Base-by-base conservation (phyloP, 2,329 filamentous ascomycete genomes). In the Cladophialophora bantiana region DNA sequence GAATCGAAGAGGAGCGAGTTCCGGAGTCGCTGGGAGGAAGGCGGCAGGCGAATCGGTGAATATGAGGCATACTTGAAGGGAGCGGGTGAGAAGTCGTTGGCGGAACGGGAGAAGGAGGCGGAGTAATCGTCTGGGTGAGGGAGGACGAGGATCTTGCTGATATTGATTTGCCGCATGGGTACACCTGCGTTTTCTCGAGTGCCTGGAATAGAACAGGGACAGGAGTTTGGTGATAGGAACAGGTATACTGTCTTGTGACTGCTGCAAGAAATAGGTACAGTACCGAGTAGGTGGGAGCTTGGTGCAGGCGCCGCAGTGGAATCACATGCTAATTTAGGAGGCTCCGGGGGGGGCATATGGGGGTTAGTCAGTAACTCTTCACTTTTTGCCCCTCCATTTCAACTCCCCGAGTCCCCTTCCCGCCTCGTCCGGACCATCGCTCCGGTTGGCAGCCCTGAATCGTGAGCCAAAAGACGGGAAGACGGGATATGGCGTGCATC, bases 31-130 rank as follows among this genome's bases (percentile, higher is more conserved):
- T 99, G 95, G 95, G 84, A 89, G 70, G 86, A 87, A 13, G 92
- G 87, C 31, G 95, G 95, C 20, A 91, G 91, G 81, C 82, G 87
- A 68, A 85, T 97, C 71, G 95, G 95, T 34, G 94, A 97, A 81
- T 90, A 87, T 60, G 95, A 99, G 81, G 86, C 89, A 67, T 97
- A 94, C 75, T 83, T 99, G n/a, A 88, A 88, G 70, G 94, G 94
- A n/a, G 88, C 86, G 10, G 73, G 78, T 26, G 68, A 71, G 48
- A 78, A 78, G 55, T 78, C 78, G 60, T 64, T 79, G 54, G 75
- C 76, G 7, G 78, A 79, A 63, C 72, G 67, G 12, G 72, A 75
- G 64, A 70, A 70, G 45, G 65, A 68, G 15, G 59, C 35, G 9
- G 59, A 35, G 7, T 31, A 56, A 18, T 54, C 57, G n/a, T 50